These are phyloP conservation scores for Nicotiana sylvestris DNA, from an alignment of 257 asterid genomes.

Conservation along the genomic window DNA sequence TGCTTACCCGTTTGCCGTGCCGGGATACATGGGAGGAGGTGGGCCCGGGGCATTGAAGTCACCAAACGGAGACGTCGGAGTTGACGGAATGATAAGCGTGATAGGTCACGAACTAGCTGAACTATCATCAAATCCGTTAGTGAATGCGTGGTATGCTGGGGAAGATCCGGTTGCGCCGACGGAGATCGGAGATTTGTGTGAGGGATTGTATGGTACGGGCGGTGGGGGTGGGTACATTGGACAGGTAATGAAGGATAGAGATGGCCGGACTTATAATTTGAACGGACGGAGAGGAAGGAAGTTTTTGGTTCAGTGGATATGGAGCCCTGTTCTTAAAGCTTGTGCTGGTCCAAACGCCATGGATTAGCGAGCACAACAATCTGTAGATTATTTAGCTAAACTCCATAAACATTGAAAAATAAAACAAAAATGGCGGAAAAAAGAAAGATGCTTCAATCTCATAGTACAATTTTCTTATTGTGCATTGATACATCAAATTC, in stretches of 20 bases:
- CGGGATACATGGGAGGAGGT: constrained; percentile 75
- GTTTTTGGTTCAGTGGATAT: constrained; percentile 82
- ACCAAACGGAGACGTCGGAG: constrained; percentile 73
- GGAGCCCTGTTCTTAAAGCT: constrained; percentile 70
- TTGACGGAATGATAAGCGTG: constrained; percentile 92
- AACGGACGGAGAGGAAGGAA: constrained; percentile 66
- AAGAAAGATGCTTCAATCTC: background rate
- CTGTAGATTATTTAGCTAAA: background rate
- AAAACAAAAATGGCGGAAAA: background rate
- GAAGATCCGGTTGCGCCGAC: constrained; percentile 94
- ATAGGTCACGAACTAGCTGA: constrained; percentile 93
- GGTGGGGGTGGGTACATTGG: constrained; percentile 95
- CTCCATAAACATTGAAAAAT: background rate
- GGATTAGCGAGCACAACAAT: constrained; percentile 22
- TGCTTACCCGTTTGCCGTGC: constrained; percentile 82
- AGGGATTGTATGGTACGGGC: constrained; percentile 84
- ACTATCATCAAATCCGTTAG: constrained; percentile 80
- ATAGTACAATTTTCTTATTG: too few relatives aligned
- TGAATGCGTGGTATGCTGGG: constrained; percentile 98
- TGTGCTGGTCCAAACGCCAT: constrained; percentile 91
- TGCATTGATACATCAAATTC: background rate
- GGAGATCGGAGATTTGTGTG: constrained; percentile 88
- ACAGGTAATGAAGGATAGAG: constrained; percentile 52
- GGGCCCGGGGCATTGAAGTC: constrained; percentile 54
- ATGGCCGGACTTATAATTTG: constrained; percentile 65